Conservation (phyloP, 2,329 filamentous ascomycete genomes). For the Calonectria hongkongensis region DNA sequence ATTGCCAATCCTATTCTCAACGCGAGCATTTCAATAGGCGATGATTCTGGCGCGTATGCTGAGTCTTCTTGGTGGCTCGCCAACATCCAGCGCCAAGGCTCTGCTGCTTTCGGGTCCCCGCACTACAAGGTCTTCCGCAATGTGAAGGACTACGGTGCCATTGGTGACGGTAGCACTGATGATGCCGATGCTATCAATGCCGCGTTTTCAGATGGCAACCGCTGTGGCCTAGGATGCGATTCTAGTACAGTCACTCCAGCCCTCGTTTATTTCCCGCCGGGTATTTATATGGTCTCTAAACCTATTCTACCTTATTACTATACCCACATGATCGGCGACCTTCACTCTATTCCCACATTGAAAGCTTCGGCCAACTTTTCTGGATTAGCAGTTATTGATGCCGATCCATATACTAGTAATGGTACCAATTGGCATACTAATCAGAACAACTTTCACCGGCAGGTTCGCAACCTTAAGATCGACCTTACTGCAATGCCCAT, state of each 20-base stretch:
- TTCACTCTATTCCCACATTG: constrained; percentile 81
- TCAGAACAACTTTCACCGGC: constrained; percentile 89
- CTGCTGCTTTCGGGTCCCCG: constrained; percentile 74
- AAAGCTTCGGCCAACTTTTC: constrained; percentile 83
- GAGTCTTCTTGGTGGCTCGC: constrained; percentile 82
- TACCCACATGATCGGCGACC: constrained; percentile 93
- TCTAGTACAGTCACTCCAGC: constrained; percentile 89
- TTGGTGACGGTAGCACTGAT: constrained; percentile 81
- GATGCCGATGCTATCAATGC: constrained; percentile 92
- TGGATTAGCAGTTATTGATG: constrained; percentile 92
- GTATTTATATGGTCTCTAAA: constrained; percentile 88
- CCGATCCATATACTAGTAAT: constrained; percentile 84
- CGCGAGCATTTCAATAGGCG: too few species aligned
- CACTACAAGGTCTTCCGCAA: constrained; percentile 85
- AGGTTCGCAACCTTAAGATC: constrained; percentile 88
- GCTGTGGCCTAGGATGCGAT: constrained; percentile 88
- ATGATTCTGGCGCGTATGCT: constrained; percentile 34
- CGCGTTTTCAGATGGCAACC: constrained; percentile 83
- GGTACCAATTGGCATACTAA: constrained; percentile 87
- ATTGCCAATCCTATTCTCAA: too few species aligned
- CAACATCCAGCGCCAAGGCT: constrained; percentile 81
- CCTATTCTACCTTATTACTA: constrained; percentile 93
- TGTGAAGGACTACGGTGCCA: constrained; percentile 84
- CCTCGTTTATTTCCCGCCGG: constrained; percentile 92
- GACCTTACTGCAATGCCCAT: constrained; percentile 81